These are phyloP conservation scores for Zasmidium cellare DNA, from an alignment of 2,329 filamentous ascomycete species.

Conservation along the genomic window DNA sequence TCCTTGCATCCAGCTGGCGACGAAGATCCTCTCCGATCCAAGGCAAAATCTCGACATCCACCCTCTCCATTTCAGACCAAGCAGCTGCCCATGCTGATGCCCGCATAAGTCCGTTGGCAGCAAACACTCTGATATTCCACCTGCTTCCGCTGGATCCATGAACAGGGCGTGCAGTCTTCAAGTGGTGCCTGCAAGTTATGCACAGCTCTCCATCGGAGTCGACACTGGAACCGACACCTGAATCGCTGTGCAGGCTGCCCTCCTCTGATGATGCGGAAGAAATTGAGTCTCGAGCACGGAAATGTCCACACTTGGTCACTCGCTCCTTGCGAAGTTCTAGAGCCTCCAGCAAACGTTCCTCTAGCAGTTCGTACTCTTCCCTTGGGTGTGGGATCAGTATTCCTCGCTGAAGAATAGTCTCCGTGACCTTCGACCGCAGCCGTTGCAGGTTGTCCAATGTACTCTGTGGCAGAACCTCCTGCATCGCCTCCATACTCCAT, in stretches of 20 bases:
- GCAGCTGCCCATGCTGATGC: slow-evolving; percentile 89
- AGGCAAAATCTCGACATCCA: slow-evolving; percentile 88
- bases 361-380: slow-evolving; percentile 76
- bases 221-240: slow-evolving; percentile 31
- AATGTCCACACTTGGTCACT: slow-evolving; percentile 75
- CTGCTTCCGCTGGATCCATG: slow-evolving; percentile 49
- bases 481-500: slow-evolving; percentile 55
- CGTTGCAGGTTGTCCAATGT: slow-evolving; percentile 63
- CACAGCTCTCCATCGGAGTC: slow-evolving; percentile 26
- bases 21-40: slow-evolving; percentile 62
- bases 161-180: slow-evolving; percentile 39
- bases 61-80: slow-evolving; percentile 98
- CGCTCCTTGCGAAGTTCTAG: slow-evolving; percentile 70
- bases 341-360: slow-evolving; percentile 74
- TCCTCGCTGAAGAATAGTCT: slow-evolving; percentile 71
- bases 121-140: slow-evolving; percentile 85
- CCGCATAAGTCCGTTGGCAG: slow-evolving; percentile 90
- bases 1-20: slow-evolving; percentile 57
- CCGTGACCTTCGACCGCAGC: slow-evolving; percentile 68
- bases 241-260: slow-evolving; percentile 24
- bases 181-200: slow-evolving; percentile 36
- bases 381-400: slow-evolving; percentile 76
- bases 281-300: slow-evolving; percentile 62
- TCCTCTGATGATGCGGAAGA: slow-evolving; percentile 40
- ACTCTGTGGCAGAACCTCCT: slow-evolving; percentile 52